A percentile compares a stretch with the other conserved stretches of the same genome.
Conservation (phyloP, 1,139 yeast species). For the Pichia sp. region DNA sequence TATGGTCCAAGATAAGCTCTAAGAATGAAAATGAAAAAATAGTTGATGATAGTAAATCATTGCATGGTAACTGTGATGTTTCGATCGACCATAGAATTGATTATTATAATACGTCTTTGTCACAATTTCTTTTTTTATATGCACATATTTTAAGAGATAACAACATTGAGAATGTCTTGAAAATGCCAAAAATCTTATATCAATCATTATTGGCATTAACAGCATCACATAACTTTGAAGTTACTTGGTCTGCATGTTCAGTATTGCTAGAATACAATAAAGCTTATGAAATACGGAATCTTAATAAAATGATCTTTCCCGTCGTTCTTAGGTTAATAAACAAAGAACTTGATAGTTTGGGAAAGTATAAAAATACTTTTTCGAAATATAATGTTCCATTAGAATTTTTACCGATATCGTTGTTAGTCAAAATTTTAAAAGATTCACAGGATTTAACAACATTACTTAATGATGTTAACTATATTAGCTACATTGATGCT, state of each 20-base stretch:
- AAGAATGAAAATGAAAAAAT: too few species aligned
- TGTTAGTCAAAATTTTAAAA: slow-evolving; percentile 1
- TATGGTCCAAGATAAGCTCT: too few species aligned
- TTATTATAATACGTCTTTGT: not conserved
- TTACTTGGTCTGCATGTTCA: slow-evolving; percentile 4
- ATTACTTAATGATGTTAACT: slow-evolving; percentile 5
- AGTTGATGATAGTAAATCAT: too few species aligned
- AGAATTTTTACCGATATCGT: slow-evolving; percentile 1
- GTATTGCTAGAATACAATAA: slow-evolving; percentile 2
- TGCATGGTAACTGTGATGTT: not conserved
- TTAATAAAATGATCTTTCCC: not conserved
- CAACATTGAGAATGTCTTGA: not conserved
- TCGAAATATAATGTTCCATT: slow-evolving; percentile 3
- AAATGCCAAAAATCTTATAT: not conserved
- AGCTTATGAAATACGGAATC: not conserved
- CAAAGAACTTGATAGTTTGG: not conserved
- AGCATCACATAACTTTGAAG: not conserved
- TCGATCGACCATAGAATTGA: not conserved
- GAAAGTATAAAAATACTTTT: not conserved
- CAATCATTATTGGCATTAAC: not conserved
- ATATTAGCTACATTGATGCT: not conserved
- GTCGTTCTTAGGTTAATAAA: not conserved
- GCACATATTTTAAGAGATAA: slow-evolving; percentile 1
- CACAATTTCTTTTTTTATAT: slow-evolving; percentile 5
- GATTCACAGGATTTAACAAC: not conserved